Percentiles rank a stretch among this genome's conserved stretches.
phyloP scores from a whole-genome alignment of 306 rosid genomes.

The Pyrus betulifolia region DNA sequence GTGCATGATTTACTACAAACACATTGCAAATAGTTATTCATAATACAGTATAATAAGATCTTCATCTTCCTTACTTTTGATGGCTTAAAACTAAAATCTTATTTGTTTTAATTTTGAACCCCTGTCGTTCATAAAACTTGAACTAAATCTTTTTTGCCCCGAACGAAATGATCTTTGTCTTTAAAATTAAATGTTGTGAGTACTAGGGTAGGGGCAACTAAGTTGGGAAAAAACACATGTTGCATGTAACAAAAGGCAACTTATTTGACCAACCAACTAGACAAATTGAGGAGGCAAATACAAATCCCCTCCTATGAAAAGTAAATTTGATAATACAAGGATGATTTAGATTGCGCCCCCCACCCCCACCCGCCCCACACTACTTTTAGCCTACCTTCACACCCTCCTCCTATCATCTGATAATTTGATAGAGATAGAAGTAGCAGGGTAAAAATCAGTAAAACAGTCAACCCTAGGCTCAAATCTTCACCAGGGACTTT shows the following conservation, averaged over 20 bases:
- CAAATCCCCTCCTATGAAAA: neutral
- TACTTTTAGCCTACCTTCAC: neutral
- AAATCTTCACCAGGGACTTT: neutral
- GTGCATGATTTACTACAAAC: neutral
- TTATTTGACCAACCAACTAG: constrained; percentile 11
- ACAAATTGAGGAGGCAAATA: neutral
- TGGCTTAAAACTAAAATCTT: too few relatives aligned
- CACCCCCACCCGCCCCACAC: neutral
- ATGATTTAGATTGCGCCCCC: neutral
- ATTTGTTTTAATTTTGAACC: too few relatives aligned
- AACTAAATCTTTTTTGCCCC: neutral
- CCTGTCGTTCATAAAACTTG: neutral
- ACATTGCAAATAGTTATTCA: neutral
- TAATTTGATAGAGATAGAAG: neutral
- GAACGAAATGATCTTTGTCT: too few relatives aligned
- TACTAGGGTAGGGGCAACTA: neutral
- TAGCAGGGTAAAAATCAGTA: neutral
- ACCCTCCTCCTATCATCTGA: neutral
- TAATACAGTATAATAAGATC: neutral
- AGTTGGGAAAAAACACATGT: neutral
- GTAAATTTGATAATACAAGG: neutral
- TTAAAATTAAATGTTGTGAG: neutral
- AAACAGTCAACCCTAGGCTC: neutral
- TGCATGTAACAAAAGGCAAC: constrained; percentile 6
- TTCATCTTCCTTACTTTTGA: neutral